These are phyloP conservation scores for Penicillium brasilianum DNA, from an alignment of 2,329 filamentous ascomycete genomes.

Conservation along the genomic window DNA sequence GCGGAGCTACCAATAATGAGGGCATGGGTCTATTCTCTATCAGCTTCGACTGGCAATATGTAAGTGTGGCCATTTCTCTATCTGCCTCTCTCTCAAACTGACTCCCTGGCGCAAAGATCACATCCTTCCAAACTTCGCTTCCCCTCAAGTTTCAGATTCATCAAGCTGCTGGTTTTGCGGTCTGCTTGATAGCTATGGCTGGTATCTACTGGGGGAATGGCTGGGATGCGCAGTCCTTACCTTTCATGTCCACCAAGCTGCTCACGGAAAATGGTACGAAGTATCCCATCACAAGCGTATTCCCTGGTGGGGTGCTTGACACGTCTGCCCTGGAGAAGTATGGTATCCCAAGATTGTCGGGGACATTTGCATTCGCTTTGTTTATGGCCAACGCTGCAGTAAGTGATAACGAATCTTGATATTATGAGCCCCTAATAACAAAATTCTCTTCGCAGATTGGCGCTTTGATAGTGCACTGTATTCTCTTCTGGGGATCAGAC, in stretches of 20 bases:
- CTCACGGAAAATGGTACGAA: slow-evolving; percentile 45
- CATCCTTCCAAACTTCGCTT: slow-evolving; percentile 59
- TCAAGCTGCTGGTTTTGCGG: slow-evolving; percentile 50
- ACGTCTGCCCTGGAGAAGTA: slow-evolving; percentile 47
- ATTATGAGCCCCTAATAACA: background rate
- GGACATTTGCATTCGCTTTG: slow-evolving; percentile 58
- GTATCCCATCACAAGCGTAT: slow-evolving; percentile 52
- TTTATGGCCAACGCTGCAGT: slow-evolving; percentile 64
- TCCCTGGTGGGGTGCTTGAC: slow-evolving; percentile 33
- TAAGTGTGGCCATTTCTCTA: slow-evolving; percentile 6
- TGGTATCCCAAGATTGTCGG: slow-evolving; percentile 56
- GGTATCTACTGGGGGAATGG: slow-evolving; percentile 58
- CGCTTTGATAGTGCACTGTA: slow-evolving; percentile 58
- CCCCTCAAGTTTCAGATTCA: slow-evolving; percentile 59
- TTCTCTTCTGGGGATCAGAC: slow-evolving; percentile 63
- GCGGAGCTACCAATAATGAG: slow-evolving; percentile 59
- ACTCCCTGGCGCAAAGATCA: slow-evolving; percentile 48
- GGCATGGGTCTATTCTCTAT: slow-evolving; percentile 57
- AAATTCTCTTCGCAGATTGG: slow-evolving; percentile 52
- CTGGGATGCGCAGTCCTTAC: slow-evolving; percentile 54
- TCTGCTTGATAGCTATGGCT: slow-evolving; percentile 58
- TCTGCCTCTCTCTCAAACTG: too few species aligned
- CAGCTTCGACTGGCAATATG: slow-evolving; percentile 60
- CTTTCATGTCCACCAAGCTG: slow-evolving; percentile 62
- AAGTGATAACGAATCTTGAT: slow-evolving; percentile 31